These are phyloP conservation scores for Phytophthora ramorum DNA, from an alignment of 352 stramenopile genomes.

Conservation along the genomic window DNA sequence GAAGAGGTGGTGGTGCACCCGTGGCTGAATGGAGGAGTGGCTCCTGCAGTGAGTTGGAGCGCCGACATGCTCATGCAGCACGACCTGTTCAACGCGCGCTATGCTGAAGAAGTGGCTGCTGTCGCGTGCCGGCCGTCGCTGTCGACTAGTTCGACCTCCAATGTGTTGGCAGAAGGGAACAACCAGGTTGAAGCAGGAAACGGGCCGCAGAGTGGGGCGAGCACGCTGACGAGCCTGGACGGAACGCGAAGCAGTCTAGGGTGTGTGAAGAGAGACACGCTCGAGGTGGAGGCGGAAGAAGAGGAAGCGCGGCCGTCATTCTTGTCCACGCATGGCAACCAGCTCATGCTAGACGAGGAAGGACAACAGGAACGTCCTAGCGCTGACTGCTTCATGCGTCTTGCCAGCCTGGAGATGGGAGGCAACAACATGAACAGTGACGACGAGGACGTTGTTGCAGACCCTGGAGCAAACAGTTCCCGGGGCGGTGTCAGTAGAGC, in stretches of 20 bases:
- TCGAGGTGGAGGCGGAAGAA: constrained; percentile 36
- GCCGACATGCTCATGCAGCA: constrained; percentile 48
- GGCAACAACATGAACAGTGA: constrained; percentile 35
- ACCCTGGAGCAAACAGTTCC: constrained; percentile 9
- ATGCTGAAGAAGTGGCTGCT: constrained; percentile 53
- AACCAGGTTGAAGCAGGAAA: constrained; percentile 12
- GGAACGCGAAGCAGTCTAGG: constrained; percentile 16
- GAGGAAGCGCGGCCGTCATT: constrained; percentile 68
- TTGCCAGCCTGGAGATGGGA: constrained; percentile 69
- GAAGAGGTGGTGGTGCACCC: constrained; percentile 69
- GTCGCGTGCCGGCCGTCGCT: constrained; percentile 26
- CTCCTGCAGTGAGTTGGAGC: constrained; percentile 54
- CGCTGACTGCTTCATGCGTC: constrained; percentile 80
- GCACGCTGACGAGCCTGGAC: constrained; percentile 13
- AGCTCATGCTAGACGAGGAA: constrained; percentile 43
- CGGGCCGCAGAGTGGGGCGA: constrained; percentile 7
- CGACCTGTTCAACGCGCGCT: constrained; percentile 49
- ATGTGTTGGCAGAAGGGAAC: constrained; percentile 12
- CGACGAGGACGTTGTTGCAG: constrained; percentile 27
- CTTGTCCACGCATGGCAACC: constrained; percentile 73
- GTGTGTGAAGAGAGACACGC: constrained; percentile 20
- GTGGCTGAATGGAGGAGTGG: constrained; percentile 67
- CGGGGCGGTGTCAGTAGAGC: background rate
- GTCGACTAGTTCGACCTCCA: constrained; percentile 22
- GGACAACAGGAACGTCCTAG: constrained; percentile 51